Conservation (phyloP, 2,329 filamentous ascomycete genomes). For the Meredithiella fracta region DNA sequence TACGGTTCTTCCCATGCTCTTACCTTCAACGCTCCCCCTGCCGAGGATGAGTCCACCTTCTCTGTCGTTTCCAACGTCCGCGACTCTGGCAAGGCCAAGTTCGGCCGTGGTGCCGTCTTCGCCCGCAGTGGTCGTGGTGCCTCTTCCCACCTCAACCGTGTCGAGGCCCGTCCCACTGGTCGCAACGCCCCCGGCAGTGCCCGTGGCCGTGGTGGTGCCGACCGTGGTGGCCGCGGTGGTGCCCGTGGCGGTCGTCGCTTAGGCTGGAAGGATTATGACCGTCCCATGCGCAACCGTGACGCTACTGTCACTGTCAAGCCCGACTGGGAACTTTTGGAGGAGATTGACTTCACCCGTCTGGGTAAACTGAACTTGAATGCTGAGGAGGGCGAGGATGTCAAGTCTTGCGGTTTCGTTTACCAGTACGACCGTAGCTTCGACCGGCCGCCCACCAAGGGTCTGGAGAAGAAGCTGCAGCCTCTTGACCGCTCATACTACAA, state of each 20-base stretch:
- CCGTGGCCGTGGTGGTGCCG: conserved; percentile 49
- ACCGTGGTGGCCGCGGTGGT: conserved; percentile 55
- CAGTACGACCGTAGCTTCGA: conserved; percentile 95
- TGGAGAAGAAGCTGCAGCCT: conserved; percentile 72
- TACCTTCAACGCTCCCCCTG: conserved; percentile 76
- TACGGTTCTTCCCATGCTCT: conserved; percentile 81
- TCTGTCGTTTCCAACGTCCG: conserved; percentile 93
- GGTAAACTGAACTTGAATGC: conserved; percentile 91
- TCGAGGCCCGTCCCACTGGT: conserved; percentile 42
- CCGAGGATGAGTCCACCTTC: conserved; percentile 94
- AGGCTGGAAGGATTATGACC: conserved; percentile 98
- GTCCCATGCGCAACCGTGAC: conserved; percentile 90
- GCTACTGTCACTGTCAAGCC: conserved; percentile 91
- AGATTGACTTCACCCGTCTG: conserved; percentile 95
- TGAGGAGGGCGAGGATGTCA: conserved; percentile 86
- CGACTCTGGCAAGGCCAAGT: conserved; percentile 71
- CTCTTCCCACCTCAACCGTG: conserved; percentile 48
- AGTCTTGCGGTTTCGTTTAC: conserved; percentile 93
- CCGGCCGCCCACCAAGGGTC: conserved; percentile 77
- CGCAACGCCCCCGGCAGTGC: conserved; percentile 53
- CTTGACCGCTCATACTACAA: conserved; percentile 95
- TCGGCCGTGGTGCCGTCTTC: conserved; percentile 77
- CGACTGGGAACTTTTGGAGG: conserved; percentile 89
- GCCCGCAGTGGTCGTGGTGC: conserved; percentile 74
- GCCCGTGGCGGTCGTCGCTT: conserved; percentile 70